phyloP scores from a whole-genome alignment of 768 basidiomycete genomes.

The Pisolithus marmoratus region DNA sequence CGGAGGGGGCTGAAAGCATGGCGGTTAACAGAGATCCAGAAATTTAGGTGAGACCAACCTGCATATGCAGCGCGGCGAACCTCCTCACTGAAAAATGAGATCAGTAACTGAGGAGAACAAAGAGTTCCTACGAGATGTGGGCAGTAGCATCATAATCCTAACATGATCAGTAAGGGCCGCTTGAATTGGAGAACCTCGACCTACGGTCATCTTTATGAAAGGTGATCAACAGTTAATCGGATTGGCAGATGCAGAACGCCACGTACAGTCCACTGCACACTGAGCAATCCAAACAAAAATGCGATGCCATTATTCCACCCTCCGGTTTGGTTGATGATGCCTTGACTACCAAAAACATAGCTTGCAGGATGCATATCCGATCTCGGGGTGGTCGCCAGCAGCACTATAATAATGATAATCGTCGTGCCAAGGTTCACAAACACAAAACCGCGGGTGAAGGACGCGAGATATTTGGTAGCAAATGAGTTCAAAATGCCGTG shows the following conservation, averaged over 20 bases:
- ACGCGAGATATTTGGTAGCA: slow-evolving; percentile 69
- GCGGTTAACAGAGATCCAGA: not conserved
- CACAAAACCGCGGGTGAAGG: slow-evolving; percentile 70
- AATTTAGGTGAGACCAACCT: slow-evolving; percentile 36
- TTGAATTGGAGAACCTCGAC: not conserved
- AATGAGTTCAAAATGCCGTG: slow-evolving; percentile 70
- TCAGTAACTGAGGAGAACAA: not conserved
- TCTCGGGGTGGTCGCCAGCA: slow-evolving; percentile 68
- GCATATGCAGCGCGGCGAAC: slow-evolving; percentile 77
- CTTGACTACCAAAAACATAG: slow-evolving; percentile 74
- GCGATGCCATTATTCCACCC: slow-evolving; percentile 76
- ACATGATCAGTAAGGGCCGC: not conserved
- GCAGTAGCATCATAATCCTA: slow-evolving; percentile 79
- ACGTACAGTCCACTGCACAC: slow-evolving; percentile 83
- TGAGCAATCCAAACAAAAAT: slow-evolving; percentile 79
- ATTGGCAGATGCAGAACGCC: not conserved
- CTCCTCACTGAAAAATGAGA: slow-evolving; percentile 51
- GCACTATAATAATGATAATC: slow-evolving; percentile 76
- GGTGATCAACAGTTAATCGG: not conserved
- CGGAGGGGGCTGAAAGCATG: slow-evolving; percentile 39
- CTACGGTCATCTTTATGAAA: slow-evolving; percentile 52
- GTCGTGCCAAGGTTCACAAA: slow-evolving; percentile 86
- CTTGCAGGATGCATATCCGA: slow-evolving; percentile 74
- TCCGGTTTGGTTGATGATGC: slow-evolving; percentile 75
- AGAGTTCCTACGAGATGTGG: slow-evolving; percentile 62